Base-by-base conservation (phyloP, 495 filamentous ascomycete species). In the Hypoxylon fragiforme region DNA sequence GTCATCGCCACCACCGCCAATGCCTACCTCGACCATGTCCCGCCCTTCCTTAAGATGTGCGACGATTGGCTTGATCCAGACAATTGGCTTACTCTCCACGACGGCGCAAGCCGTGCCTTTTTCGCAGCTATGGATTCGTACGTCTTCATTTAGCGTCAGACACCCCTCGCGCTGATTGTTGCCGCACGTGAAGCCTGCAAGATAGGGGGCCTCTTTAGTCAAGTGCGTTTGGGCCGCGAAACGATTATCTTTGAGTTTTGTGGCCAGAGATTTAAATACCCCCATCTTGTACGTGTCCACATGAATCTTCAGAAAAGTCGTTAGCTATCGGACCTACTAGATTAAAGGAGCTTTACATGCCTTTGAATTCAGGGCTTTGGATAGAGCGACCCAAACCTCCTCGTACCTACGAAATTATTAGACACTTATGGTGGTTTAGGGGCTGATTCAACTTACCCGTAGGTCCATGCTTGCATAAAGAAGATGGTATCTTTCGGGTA, bases 381-480 rank as follows among this genome's bases (percentile, higher is more conserved):
- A 85, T 9, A 97, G 71, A 2, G 90, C 87, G 47, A 90, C 75
- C 91, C 91, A 97, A 0, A 96, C 90, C 47, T 96, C 89, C 67
- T 96, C 90, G 41, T 90, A 89, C 12, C 73, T 77, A 19, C 0
- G 2, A 19, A 6, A 38, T 7, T 3, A 5, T 48, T 13, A 48
- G 54, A 30, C 16, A 45, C n/a, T n/a, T n/a, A 41, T 14, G 40
- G 5, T 11, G 36, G 5, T 0, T n/a, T 14, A 18, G 11, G 14
- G 2, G 13, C 1, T 11, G n/a, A 5, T 0, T 14, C n/a, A 6
- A 55, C 71, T 62, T 80, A 86, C 42, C 92, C 92, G 66, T 94
- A 95, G 1, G 92, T 97, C 92, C 92, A 97, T 2, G 91, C 81
- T 40, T 90, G 79, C 40, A 97, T 81, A 68, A 95, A 88, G 61